Evolutionary conservation across 805 yeast species (phyloP), one percentile per base, ranked within the genome.

Genomic region (Wickerhamiella sergipiensis): DNA sequence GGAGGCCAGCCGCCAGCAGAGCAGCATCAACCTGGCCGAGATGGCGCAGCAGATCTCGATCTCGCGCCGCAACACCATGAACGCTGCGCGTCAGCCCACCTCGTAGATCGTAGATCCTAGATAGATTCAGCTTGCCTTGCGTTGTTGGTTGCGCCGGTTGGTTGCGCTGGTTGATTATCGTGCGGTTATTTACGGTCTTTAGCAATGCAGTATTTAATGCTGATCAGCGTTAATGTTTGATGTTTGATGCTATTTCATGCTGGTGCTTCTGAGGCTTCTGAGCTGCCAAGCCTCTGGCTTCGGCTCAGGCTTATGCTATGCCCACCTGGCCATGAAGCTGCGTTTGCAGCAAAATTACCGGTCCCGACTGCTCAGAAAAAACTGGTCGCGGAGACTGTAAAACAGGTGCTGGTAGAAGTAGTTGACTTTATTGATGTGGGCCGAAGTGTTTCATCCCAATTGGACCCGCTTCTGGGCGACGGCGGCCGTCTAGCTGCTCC

Each of bases 31-130:
- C 47, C 55, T 57, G 13, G 60, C 60, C 43, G 60, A 57, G 45
- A 57, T 57, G 60, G 60, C 60, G 26, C 60, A 57, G 55, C 60
- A 57, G 52, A 57, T 57, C 55, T 56, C 60, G 47, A 51, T 56
- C 47, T 53, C 57, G 45, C 59, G 60, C 39, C 56, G 60, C 45
- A 54, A 54, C 54, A 57, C 60, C 13, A 24, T 57, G 45, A 52
- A 53, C 52, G 49, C 53, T 50, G 53, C 53, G 47, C 55, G 60
- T 22, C 59, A 57, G 59, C 59, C 57, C 39, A 54, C 43, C 19
- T 36, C 40, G 40, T 36, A 36, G 40, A 31, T 8, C 26, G 26
- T 24, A 24, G 40, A 31, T 8, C 26, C 8, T 24, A 24, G 26
- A 24, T 24, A 24, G 26, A 24, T n/a, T n/a, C n/a, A n/a, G n/a